A percentile compares a stretch with the other conserved stretches of the same genome.
These are phyloP conservation scores for Pistacia integerrima DNA, from an alignment of 345 rosid species.

Conservation along the genomic window DNA sequence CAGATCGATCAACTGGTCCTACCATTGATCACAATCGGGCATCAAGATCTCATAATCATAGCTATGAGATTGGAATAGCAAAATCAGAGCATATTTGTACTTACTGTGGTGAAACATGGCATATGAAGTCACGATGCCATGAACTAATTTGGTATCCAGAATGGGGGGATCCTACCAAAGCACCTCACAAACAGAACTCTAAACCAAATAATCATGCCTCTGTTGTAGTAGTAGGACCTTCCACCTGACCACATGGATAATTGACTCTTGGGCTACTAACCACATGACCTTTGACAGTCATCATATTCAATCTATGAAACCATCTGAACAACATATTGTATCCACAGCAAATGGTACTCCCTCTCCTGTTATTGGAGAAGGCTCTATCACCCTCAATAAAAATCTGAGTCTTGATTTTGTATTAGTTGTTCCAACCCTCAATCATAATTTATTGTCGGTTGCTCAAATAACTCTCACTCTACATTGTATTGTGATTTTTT, in stretches of 20 bases:
- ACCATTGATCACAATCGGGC: neutral
- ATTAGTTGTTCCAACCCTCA: neutral
- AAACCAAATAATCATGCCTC: neutral
- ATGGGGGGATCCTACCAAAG: slow-evolving; percentile 2
- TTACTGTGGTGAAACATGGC: too few species aligned
- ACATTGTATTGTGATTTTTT: neutral
- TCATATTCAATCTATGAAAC: too few species aligned
- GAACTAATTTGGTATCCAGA: neutral
- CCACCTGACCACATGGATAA: neutral
- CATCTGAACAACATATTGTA: too few species aligned
- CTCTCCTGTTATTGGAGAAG: too few species aligned
- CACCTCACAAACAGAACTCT: neutral
- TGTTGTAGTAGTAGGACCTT: neutral
- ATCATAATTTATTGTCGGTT: neutral
- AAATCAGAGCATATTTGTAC: too few species aligned
- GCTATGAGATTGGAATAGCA: neutral
- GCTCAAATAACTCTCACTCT: neutral
- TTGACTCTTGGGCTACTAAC: too few species aligned
- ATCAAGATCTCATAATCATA: neutral
- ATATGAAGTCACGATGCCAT: too few species aligned
- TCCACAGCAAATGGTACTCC: too few species aligned
- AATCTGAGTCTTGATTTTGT: neutral
- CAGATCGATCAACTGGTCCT: neutral
- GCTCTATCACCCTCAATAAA: neutral
- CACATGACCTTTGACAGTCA: too few species aligned